Percentiles rank a stretch among this genome's conserved stretches.
Evolutionary conservation across 768 basidiomycete species (phyloP).

Genomic region (Lentinula aciculospora): DNA sequence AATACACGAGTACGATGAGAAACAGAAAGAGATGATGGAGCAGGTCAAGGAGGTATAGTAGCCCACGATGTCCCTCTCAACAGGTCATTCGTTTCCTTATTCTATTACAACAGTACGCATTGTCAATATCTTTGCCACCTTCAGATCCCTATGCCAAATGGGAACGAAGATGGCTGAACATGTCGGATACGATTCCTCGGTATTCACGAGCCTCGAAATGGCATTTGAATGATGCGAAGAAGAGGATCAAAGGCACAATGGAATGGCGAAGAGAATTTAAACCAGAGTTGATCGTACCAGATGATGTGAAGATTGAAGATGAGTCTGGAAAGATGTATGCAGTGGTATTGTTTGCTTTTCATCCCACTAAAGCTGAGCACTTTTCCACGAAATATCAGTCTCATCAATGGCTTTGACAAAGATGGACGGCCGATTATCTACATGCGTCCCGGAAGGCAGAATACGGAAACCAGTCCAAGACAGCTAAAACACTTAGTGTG

Average conservation of each 20-base stretch:
- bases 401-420: constrained; percentile 80
- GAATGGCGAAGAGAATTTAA: constrained; percentile 85
- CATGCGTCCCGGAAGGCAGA: constrained; percentile 84
- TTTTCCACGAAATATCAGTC: constrained; percentile 30
- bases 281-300: constrained; percentile 79
- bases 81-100: background rate
- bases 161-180: constrained; percentile 74
- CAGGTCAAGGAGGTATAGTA: constrained; percentile 51
- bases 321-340: constrained; percentile 86
- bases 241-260: constrained; percentile 69
- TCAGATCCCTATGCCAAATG: constrained; percentile 69
- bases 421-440: constrained; percentile 87
- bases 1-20: constrained; percentile 53
- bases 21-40: constrained; percentile 55
- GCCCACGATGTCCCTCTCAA: background rate
- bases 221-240: constrained; percentile 72
- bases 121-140: constrained; percentile 55
- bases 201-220: constrained; percentile 88
- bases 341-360: background rate
- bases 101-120: constrained; percentile 55
- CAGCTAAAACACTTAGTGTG: constrained; percentile 85
- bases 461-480: constrained; percentile 70
- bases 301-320: constrained; percentile 74
- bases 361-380: background rate
- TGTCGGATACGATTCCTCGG: constrained; percentile 60